These are phyloP conservation scores for Paraconiothyrium brasiliense DNA, from an alignment of 2,329 filamentous ascomycete species.

Conservation along the genomic window DNA sequence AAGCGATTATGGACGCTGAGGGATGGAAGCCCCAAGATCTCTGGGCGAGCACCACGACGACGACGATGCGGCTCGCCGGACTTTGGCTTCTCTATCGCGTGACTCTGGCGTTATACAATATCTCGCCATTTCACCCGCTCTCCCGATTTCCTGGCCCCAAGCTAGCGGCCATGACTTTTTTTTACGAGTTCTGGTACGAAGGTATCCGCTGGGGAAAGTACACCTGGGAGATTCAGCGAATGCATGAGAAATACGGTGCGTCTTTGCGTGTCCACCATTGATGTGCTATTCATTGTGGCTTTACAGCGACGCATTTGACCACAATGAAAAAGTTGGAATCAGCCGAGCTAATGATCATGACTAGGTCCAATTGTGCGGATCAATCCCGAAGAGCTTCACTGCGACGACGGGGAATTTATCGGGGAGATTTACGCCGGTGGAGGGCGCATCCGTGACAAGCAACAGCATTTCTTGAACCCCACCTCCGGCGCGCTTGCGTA, in stretches of 20 bases:
- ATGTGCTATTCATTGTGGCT: slow-evolving; percentile 5
- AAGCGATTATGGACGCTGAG: slow-evolving; percentile 3
- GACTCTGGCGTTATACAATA: slow-evolving; percentile 19
- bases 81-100: slow-evolving; percentile 16
- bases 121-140: slow-evolving; percentile 21
- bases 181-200: slow-evolving; percentile 26
- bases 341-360: slow-evolving; percentile 8
- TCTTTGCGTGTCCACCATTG: not conserved
- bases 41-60: slow-evolving; percentile 2
- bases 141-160: slow-evolving; percentile 22
- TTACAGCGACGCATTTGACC: no score
- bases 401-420: not conserved
- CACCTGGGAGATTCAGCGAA: slow-evolving; percentile 17
- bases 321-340: not conserved
- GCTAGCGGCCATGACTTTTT: slow-evolving; percentile 18
- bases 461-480: not conserved
- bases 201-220: slow-evolving; percentile 15
- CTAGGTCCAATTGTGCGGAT: slow-evolving; percentile 5
- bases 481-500: not conserved
- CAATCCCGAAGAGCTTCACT: slow-evolving; percentile 12
- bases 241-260: slow-evolving; percentile 25
- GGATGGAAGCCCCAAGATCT: slow-evolving; percentile 4
- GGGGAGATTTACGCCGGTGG: slow-evolving; percentile 4
- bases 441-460: slow-evolving; percentile 1
- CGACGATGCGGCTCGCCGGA: slow-evolving; percentile 10